phyloP scores from a whole-genome alignment of 768 basidiomycete species.

The Coprinopsis sp. region DNA sequence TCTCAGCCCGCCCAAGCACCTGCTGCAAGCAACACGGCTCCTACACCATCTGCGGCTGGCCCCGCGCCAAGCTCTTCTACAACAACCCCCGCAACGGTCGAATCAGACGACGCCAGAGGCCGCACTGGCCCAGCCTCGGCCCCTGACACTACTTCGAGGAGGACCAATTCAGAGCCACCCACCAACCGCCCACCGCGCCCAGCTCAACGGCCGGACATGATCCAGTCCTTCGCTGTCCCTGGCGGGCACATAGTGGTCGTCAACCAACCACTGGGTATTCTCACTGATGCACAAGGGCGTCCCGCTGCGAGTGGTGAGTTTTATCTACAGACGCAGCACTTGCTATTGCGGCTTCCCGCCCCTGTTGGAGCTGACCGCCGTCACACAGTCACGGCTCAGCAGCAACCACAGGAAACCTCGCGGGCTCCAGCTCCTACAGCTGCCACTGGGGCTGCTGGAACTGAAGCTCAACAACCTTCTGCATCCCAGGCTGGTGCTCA shows the following conservation, averaged over 20 bases:
- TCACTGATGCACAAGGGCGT: constrained; percentile 5
- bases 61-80: background rate
- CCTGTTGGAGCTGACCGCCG: background rate
- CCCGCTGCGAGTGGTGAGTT: constrained; percentile 9
- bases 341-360: background rate
- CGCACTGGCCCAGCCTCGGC: background rate
- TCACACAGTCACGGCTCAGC: constrained; percentile 1
- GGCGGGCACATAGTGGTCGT: constrained; percentile 9
- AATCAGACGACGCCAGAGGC: background rate
- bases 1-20: background rate
- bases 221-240: constrained; percentile 6
- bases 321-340: background rate
- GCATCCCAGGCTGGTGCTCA: background rate
- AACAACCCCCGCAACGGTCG: background rate
- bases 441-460: background rate
- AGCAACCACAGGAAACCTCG: constrained; percentile 1
- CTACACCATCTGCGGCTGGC: background rate
- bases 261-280: background rate
- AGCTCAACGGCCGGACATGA: background rate
- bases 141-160: background rate
- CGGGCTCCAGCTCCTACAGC: background rate
- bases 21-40: background rate
- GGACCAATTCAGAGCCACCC: constrained; percentile 10
- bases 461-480: background rate
- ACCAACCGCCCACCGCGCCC: constrained; percentile 3